Base-by-base conservation (phyloP, 2,329 filamentous ascomycete species). In the Neonectria ditissima region DNA sequence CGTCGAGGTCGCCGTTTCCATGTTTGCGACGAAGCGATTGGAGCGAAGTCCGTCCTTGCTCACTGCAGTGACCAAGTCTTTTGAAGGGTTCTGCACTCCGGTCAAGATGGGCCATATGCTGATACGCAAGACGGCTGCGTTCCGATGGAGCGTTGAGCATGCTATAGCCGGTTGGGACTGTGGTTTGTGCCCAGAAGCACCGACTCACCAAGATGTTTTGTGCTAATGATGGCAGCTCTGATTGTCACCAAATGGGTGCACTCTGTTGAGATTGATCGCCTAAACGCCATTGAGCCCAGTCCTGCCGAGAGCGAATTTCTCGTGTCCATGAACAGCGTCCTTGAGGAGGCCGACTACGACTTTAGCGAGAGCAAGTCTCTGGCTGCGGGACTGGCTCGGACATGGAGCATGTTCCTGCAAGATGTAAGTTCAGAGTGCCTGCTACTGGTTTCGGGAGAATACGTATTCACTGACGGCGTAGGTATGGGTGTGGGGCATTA, bases 401-500 rank as follows among this genome's bases (percentile, higher is more conserved):
- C 52, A 4, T 67, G 65, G 63, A 24, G 63, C 4, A 22, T 11
- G 44, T 55, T 63, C 34, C 50, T 67, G 1, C 62, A 61, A 39
- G 65, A 67, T 32, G 65, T 65, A 43, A 60, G 65, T 44, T 9
- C 14, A 11, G 13, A 6, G 20, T 14, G 2, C 6, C 14, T 32
- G 5, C 14, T n/a, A 8, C 3, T 3, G 11, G n/a, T 37, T 10
- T 7, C 14, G 13, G 4, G 8, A 16, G 24, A n/a, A 16, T 20
- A n/a, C 13, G 11, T 54, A 32, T 41, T 50, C n/a, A 47, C 28
- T 32, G n/a, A 26, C 39, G 18, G 32, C 18, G 1, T 18, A 67
- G 65, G 65, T 67, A 5, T 67, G 65, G 65, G 30, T 67, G 48
- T 67, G 65, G 65, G 65, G 58, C 9, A 67, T 67, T 24, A 65